Conservation (phyloP, 176 grass and related monocot species). For the Echinochloa phyllopogon region DNA sequence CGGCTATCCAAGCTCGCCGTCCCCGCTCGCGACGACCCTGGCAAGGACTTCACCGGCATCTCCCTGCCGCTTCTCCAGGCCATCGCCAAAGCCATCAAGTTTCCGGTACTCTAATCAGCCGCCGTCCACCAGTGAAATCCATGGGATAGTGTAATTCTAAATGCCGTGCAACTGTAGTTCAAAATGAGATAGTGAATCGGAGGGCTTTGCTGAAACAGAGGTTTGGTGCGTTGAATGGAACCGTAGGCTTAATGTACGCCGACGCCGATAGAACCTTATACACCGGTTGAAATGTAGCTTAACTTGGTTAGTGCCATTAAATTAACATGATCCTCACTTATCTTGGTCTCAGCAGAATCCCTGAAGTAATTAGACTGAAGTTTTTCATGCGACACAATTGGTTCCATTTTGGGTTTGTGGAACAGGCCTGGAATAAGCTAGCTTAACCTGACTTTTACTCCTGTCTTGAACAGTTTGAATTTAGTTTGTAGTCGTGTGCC, state of each 20-base stretch:
- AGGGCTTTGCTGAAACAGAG: neutral
- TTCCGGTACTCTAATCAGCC: slow-evolving; percentile 55
- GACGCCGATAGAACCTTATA: neutral
- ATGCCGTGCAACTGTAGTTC: neutral
- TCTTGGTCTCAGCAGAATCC: neutral
- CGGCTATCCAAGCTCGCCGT: slow-evolving; percentile 82
- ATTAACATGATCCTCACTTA: neutral
- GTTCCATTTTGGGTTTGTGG: neutral
- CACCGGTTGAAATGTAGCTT: neutral
- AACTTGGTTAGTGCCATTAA: neutral
- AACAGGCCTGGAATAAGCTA: neutral
- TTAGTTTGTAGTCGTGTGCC: neutral
- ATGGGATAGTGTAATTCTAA: neutral
- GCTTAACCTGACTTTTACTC: neutral
- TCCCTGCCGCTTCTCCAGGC: slow-evolving; percentile 84
- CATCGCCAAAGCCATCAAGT: slow-evolving; percentile 89
- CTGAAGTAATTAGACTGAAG: neutral
- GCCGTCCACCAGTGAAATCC: neutral
- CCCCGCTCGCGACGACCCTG: slow-evolving; percentile 79
- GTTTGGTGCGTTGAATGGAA: neutral
- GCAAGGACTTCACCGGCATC: slow-evolving; percentile 78
- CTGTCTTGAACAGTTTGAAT: neutral
- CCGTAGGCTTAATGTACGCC: neutral
- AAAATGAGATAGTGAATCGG: neutral
- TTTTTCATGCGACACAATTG: neutral